A percentile compares a stretch with the other conserved stretches of the same genome.
Conservation (phyloP, 2,329 filamentous ascomycete species). For the Fusarium sacchari region DNA sequence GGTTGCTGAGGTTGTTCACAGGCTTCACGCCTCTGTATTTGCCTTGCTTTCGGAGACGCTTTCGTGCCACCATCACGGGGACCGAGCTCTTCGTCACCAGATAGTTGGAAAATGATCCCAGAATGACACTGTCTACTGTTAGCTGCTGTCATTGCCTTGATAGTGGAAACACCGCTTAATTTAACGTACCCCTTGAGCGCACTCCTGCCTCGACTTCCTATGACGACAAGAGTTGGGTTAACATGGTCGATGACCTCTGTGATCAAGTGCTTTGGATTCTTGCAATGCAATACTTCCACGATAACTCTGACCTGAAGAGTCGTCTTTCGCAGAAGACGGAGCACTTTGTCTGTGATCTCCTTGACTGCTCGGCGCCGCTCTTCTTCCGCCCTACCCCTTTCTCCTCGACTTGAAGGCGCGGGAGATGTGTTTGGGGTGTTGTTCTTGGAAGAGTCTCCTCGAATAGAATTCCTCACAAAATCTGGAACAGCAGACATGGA, state of each 20-base stretch:
- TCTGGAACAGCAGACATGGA: constrained; percentile 49
- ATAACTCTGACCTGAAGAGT: constrained; percentile 91
- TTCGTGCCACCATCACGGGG: constrained; percentile 97
- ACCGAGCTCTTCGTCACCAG: constrained; percentile 96
- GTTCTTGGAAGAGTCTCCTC: constrained; percentile 46
- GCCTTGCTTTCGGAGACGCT: constrained; percentile 86
- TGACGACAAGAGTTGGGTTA: constrained; percentile 89
- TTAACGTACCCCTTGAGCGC: constrained; percentile 86
- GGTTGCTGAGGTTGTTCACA: constrained; percentile 83
- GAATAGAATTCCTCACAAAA: constrained; percentile 46
- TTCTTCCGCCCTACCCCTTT: constrained; percentile 72
- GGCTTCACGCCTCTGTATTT: constrained; percentile 81
- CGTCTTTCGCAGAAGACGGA: constrained; percentile 90
- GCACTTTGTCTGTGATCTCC: constrained; percentile 83
- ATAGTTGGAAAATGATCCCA: constrained; percentile 98
- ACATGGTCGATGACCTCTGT: constrained; percentile 97
- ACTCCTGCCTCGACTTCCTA: constrained; percentile 90
- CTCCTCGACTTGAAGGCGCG: constrained; percentile 59
- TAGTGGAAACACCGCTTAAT: neutral
- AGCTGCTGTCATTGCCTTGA: constrained; percentile 32
- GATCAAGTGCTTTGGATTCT: constrained; percentile 94
- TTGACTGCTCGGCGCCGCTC: constrained; percentile 85
- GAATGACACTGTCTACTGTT: constrained; percentile 75
- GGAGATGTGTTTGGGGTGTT: constrained; percentile 57
- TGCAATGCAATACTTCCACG: constrained; percentile 97